phyloP scores from a whole-genome alignment of 208 protist genomes.

The Acanthamoeba lenticulata region DNA sequence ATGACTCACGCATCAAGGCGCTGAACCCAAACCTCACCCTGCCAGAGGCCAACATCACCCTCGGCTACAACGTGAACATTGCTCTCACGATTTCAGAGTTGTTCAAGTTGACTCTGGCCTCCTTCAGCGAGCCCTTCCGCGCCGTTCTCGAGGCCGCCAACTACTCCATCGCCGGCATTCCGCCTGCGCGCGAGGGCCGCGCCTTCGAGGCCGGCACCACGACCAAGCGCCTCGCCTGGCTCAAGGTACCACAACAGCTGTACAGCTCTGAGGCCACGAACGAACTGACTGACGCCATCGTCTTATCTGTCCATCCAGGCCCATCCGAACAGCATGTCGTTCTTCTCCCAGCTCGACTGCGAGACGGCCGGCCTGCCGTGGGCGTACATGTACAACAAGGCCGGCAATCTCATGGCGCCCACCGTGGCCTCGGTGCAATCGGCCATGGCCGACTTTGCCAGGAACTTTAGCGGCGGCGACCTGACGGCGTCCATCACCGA shows the following conservation, averaged over 20 bases:
- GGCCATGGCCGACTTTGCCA: not conserved
- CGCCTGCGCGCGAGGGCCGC: not conserved
- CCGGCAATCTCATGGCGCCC: not conserved
- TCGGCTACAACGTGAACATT: not conserved
- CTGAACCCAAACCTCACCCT: not conserved
- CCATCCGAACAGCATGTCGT: not conserved
- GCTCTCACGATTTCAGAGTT: not conserved
- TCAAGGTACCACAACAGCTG: not conserved
- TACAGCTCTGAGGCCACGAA: no score
- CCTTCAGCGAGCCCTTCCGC: not conserved
- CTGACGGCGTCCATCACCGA: not conserved
- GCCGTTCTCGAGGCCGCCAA: not conserved
- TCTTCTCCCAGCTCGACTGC: not conserved
- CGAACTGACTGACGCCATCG: no score
- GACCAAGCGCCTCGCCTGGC: not conserved
- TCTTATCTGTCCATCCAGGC: no score
- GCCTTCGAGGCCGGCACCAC: not conserved
- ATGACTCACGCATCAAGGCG: not conserved
- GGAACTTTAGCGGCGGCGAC: not conserved
- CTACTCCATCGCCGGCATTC: not conserved
- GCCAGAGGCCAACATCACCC: not conserved
- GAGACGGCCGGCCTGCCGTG: not conserved
- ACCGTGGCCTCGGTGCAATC: not conserved
- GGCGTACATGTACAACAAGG: not conserved
- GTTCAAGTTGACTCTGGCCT: not conserved